Base-by-base conservation (phyloP, 345 rosid species). In the Cardamine chenopodiifolia region DNA sequence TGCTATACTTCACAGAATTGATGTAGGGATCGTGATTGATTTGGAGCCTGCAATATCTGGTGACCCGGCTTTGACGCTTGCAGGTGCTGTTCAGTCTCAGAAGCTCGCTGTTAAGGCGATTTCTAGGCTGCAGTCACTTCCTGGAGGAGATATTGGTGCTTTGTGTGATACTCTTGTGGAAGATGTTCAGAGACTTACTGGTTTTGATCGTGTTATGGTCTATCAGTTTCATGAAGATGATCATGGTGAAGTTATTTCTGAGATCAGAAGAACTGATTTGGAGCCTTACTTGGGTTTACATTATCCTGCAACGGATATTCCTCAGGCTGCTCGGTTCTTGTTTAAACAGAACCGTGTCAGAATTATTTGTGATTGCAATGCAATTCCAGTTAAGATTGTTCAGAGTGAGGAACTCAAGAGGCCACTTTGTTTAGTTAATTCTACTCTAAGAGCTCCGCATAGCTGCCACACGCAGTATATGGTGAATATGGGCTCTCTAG, bases 221-320 rank as follows among this genome's bases (percentile, higher is more conserved):
- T 93, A 90, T 54, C 88, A 86, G 78, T 90, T 93, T 72, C 97
- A 93, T 70, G 96, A 87, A 45, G 97, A 90, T 81, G 90, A 86
- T 54, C 97, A 90, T 67, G 98, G 98, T 28, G 92, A 93, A 76
- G 90, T 90, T 63, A 82, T 93, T 13, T 90, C 97, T 0, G 98
- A 93, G 84, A 86, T 89, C 10, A 84, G 91, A 65, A 85, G 93
- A 73, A 85, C 93, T 53, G 90, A 93, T 83, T 82, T 93, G 50
- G 97, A 90, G 62, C 97, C 98, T n/a, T 90, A 86, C 55, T 82
- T 87, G 79, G 97, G 96, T 25, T 71, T 89, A 75, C 98, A 93
- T 79, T 93, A 87, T 78, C 98, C 97, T n/a, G 89, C 95, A 7
- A 84, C 88, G 0, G 93, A 90, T 83, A 90, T 93, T 45, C 98